These are phyloP conservation scores for Epichloe typhina DNA, from an alignment of 2,329 filamentous ascomycete species.

Conservation along the genomic window DNA sequence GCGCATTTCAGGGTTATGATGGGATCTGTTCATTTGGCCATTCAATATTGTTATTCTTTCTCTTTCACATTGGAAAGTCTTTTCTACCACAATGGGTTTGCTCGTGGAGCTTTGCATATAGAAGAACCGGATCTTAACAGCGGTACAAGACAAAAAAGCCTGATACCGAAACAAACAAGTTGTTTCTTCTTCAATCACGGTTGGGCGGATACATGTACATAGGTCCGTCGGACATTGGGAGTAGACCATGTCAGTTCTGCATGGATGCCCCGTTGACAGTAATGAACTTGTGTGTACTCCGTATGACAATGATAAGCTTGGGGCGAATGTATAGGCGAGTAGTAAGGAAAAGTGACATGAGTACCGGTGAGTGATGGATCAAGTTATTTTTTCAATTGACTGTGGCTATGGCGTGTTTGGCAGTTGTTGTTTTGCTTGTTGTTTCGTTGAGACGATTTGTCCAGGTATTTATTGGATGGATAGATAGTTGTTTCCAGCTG, in stretches of 20 bases:
- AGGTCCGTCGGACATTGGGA: slow-evolving; percentile 16
- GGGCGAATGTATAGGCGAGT: not conserved
- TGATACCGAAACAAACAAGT: slow-evolving; percentile 13
- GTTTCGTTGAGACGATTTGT: too few species aligned
- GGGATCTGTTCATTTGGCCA: not conserved
- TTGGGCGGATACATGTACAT: slow-evolving; percentile 15
- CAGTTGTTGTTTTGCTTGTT: too few species aligned
- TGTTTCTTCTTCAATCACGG: slow-evolving; percentile 7
- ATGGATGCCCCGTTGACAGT: slow-evolving; percentile 9
- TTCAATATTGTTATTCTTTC: slow-evolving; percentile 13
- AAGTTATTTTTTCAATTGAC: too few species aligned
- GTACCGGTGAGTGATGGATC: too few species aligned
- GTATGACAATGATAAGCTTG: not conserved
- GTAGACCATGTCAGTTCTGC: slow-evolving; percentile 5
- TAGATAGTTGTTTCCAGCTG: too few species aligned
- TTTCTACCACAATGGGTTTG: slow-evolving; percentile 9
- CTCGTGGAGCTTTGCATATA: slow-evolving; percentile 21
- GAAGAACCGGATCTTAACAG: slow-evolving; percentile 17
- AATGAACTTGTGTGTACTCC: not conserved
- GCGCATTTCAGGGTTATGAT: slow-evolving; percentile 6
- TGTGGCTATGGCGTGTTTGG: too few species aligned
- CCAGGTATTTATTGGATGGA: too few species aligned
- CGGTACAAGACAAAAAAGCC: slow-evolving; percentile 10
- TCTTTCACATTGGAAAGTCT: slow-evolving; percentile 13
- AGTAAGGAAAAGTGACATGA: too few species aligned